phyloP scores from a whole-genome alignment of 164 flowering plant species.

The Vitis labrusca region DNA sequence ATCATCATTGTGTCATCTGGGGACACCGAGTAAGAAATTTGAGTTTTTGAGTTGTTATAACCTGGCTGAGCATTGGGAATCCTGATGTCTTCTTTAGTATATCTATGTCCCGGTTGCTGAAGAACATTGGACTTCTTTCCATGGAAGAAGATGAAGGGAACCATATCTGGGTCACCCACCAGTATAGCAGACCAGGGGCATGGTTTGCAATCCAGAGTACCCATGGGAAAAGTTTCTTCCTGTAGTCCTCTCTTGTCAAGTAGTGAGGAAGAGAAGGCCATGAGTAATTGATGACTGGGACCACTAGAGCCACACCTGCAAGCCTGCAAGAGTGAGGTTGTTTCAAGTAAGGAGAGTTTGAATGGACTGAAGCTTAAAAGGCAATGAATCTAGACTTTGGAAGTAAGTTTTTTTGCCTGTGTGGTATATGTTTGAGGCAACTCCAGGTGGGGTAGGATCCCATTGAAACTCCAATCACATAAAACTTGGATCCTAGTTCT shows the following conservation, averaged over 20 bases:
- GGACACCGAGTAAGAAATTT: neutral
- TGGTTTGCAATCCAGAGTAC: constrained; percentile 32
- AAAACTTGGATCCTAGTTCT: constrained; percentile 52
- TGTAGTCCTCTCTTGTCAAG: constrained; percentile 29
- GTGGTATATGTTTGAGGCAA: constrained; percentile 57
- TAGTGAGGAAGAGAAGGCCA: constrained; percentile 43
- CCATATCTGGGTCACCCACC: constrained; percentile 52
- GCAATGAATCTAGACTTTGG: neutral
- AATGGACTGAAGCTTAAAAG: neutral
- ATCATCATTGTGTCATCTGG: neutral
- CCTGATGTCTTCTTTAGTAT: constrained; percentile 31
- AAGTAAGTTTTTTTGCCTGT: constrained; percentile 36
- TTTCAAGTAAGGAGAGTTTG: neutral
- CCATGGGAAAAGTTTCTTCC: constrained; percentile 25
- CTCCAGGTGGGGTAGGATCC: constrained; percentile 62
- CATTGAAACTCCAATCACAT: constrained; percentile 58
- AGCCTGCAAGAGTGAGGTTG: constrained; percentile 25
- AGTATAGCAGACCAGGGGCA: constrained; percentile 38
- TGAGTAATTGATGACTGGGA: constrained; percentile 34
- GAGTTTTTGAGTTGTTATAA: constrained; percentile 7
- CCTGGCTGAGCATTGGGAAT: constrained; percentile 43
- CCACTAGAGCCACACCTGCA: constrained; percentile 37
- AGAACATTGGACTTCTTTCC: constrained; percentile 33
- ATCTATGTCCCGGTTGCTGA: constrained; percentile 32
- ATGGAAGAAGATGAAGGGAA: constrained; percentile 32